These are phyloP conservation scores for Eucalyptus lansdowneana DNA, from an alignment of 345 rosid species.

Conservation along the genomic window DNA sequence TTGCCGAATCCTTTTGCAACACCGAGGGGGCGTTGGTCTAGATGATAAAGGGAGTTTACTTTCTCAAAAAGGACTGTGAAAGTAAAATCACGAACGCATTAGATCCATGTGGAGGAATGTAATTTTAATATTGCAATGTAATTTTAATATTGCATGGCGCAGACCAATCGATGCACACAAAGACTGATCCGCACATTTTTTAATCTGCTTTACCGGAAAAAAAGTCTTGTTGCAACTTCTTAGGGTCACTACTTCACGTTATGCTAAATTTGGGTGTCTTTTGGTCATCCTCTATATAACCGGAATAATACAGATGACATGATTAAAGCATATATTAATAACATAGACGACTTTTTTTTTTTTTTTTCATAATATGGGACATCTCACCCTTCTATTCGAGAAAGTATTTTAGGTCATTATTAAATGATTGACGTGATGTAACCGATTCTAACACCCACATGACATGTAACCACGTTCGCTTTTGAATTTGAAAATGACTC, in stretches of 20 bases:
- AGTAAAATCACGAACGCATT: background rate
- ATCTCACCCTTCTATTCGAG: background rate
- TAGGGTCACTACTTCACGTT: background rate
- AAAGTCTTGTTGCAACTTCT: background rate
- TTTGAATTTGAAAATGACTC: background rate
- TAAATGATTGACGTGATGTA: background rate
- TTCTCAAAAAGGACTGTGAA: background rate
- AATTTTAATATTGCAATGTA: no score
- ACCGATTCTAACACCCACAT: accelerated
- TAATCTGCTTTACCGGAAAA: background rate
- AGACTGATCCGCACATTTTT: background rate
- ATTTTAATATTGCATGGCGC: background rate
- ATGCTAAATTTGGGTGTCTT: background rate
- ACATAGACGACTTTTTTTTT: background rate
- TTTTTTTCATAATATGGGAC: background rate
- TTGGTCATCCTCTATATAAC: background rate
- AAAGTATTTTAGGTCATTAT: background rate
- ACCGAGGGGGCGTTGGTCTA: background rate
- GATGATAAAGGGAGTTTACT: background rate
- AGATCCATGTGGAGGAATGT: background rate
- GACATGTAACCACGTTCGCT: background rate
- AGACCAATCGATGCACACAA: background rate
- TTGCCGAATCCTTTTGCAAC: background rate
- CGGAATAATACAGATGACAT: background rate
- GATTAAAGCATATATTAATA: background rate